Evolutionary conservation across 1,284 basidiomycete species (phyloP).

Genomic region (Cutaneotrichosporon sp.): DNA sequence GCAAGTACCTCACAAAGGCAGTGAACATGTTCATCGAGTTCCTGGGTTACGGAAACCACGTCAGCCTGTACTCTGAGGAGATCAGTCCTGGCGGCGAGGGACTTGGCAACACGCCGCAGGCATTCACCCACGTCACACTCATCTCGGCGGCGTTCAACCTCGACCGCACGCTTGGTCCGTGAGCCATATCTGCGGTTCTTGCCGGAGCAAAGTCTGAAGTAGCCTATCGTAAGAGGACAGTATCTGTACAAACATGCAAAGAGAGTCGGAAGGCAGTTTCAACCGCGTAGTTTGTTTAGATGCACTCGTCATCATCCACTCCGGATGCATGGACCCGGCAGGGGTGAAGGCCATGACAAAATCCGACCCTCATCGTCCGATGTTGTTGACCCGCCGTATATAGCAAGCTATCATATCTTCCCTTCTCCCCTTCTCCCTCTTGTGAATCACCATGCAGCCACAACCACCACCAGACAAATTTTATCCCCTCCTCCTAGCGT

Average conservation of each 20-base stretch:
- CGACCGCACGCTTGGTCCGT: constrained; percentile 38
- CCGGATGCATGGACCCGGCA: too few species aligned
- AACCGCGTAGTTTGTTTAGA: too few species aligned
- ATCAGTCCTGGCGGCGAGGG: constrained; percentile 54
- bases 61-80: constrained; percentile 75
- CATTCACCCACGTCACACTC: constrained; percentile 52
- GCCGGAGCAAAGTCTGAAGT: too few species aligned
- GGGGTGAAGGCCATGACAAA: too few species aligned
- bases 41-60: constrained; percentile 73
- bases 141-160: constrained; percentile 54
- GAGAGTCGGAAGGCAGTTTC: too few species aligned
- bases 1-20: constrained; percentile 56
- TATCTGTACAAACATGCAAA: too few species aligned
- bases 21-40: constrained; percentile 50
- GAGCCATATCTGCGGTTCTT: too few species aligned
- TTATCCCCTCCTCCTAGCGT: constrained; percentile 40
- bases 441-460: not conserved
- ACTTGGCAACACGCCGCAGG: constrained; percentile 52
- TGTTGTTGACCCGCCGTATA: too few species aligned
- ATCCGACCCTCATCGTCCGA: too few species aligned
- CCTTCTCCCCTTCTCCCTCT: not conserved
- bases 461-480: constrained; percentile 18
- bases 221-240: too few species aligned
- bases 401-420: not conserved
- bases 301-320: too few species aligned